These are phyloP conservation scores for Nakazawaea ambrosiae DNA, from an alignment of 805 yeast species.

Conservation along the genomic window DNA sequence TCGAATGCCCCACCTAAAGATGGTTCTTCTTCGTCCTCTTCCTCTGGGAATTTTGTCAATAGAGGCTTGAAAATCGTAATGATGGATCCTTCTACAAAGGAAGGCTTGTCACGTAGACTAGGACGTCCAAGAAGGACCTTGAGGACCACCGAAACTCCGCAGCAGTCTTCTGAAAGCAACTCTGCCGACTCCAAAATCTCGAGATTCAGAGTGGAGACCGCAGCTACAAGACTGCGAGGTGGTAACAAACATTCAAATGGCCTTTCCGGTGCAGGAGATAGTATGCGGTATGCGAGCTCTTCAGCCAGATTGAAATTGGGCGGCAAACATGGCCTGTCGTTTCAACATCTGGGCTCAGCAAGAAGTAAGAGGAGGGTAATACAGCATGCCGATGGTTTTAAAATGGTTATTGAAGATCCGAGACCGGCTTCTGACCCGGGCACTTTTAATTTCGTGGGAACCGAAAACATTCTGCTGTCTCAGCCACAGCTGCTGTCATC, in stretches of 20 bases:
- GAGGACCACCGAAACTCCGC: background rate
- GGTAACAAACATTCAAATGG: too few relatives aligned
- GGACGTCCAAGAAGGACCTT: conserved; percentile 8
- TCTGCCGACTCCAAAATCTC: conserved; percentile 13
- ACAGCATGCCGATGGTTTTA: conserved; percentile 8
- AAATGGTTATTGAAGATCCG: conserved; percentile 10
- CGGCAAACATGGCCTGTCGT: too few relatives aligned
- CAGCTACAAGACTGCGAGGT: too few relatives aligned
- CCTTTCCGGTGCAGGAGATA: too few relatives aligned
- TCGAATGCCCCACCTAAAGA: too few relatives aligned
- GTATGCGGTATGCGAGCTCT: too few relatives aligned
- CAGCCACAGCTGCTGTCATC: too few relatives aligned
- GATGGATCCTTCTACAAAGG: conserved; percentile 14
- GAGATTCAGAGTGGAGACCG: conserved; percentile 13
- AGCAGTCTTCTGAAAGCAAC: conserved; percentile 11
- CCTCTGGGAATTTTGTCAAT: too few relatives aligned
- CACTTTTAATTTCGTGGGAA: background rate
- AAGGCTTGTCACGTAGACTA: conserved; percentile 12
- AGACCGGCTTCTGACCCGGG: background rate
- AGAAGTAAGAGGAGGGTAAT: conserved; percentile 5
- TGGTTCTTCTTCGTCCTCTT: too few relatives aligned
- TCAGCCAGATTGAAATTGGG: too few relatives aligned
- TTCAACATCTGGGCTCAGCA: too few relatives aligned
- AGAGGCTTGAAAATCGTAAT: conserved; percentile 12
- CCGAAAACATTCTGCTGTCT: background rate